Evolutionary conservation across 331 rosid genomes (phyloP), one percentile per base, ranked within the genome.

Genomic region (Stylosanthes scabra): DNA sequence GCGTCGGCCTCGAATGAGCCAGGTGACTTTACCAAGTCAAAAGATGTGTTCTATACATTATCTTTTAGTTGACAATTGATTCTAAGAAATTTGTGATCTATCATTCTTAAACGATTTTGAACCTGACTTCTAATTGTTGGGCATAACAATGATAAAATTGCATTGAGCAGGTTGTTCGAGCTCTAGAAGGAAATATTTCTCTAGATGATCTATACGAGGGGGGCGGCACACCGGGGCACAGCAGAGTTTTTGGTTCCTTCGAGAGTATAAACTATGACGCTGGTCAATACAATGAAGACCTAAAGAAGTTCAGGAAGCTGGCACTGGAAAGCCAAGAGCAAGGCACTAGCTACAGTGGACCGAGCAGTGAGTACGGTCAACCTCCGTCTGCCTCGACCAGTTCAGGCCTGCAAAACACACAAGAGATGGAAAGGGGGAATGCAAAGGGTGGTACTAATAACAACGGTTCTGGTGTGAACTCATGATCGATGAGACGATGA

Each of bases 1-100:
- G 81, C 86, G 76, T 7, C 86, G 91, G 7, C 91, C 93, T 8
- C 80, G 71, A 74, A 84, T 89, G 93, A 84, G 90, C 60, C 89
- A 87, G 88, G 97, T 87, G 44, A 73, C 65, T 69, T 69, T 63
- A 28, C 45, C 2, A 8, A 55, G 47, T 49, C 44, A 69, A 15
- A 41, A 39, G 45, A 9, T 44, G 52, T 50, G 45, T 12, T 40
- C 56, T 50, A 8, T 11, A 13, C 11, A 11, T 29, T 25, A 58
- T 46, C 12, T 37, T 20, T 41, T 59, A 31, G 47, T 34, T 50
- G 51, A 50, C 60, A 41, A 41, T 9, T 25, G 7, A 11, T 47
- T 28, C 11, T 44, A 14, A 14, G 59, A 41, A 72, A 50, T 15
- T 64, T 34, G 40, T 60, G 44, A 73, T 29, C 46, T 16, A 28